Evolutionary conservation across 805 yeast genomes (phyloP).

Genomic region (Candida sonorensis): DNA sequence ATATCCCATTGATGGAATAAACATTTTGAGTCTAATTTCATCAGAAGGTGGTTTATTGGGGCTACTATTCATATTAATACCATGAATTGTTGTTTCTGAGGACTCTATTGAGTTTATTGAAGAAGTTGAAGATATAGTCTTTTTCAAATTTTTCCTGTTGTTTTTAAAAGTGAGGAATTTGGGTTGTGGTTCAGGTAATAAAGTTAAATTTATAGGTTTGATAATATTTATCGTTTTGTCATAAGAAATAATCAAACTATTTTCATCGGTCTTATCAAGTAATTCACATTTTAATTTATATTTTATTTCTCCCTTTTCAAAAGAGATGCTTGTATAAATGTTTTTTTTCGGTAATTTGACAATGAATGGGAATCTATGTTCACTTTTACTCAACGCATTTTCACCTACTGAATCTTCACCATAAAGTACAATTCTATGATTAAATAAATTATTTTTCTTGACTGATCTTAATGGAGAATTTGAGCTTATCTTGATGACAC

Average conservation of each 20-base stretch:
- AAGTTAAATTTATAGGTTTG: constrained; percentile 69
- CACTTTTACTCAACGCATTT: constrained; percentile 59
- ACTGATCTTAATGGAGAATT: constrained; percentile 45
- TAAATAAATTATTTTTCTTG: constrained; percentile 45
- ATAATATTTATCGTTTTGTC: constrained; percentile 55
- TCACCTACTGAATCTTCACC: constrained; percentile 32
- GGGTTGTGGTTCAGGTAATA: constrained; percentile 59
- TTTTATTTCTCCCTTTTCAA: constrained; percentile 78
- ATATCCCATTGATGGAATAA: constrained; percentile 61
- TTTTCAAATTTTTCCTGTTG: constrained; percentile 28
- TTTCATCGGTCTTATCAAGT: constrained; percentile 15
- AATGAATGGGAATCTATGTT: constrained; percentile 81
- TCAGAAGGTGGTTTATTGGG: constrained; percentile 4
- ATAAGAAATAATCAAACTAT: constrained; percentile 33
- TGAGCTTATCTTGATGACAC: constrained; percentile 49
- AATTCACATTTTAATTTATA: constrained; percentile 43
- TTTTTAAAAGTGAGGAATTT: constrained; percentile 58
- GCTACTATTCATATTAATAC: too few species aligned
- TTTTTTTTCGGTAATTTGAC: constrained; percentile 72
- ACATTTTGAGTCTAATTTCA: constrained; percentile 28
- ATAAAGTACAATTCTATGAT: constrained; percentile 52
- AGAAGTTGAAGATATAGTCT: constrained; percentile 35
- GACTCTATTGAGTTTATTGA: constrained; percentile 28
- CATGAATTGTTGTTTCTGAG: constrained; percentile 4
- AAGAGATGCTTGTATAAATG: constrained; percentile 67